phyloP scores from a whole-genome alignment of 2,329 filamentous ascomycete species.

The Alternaria ethzedia region DNA sequence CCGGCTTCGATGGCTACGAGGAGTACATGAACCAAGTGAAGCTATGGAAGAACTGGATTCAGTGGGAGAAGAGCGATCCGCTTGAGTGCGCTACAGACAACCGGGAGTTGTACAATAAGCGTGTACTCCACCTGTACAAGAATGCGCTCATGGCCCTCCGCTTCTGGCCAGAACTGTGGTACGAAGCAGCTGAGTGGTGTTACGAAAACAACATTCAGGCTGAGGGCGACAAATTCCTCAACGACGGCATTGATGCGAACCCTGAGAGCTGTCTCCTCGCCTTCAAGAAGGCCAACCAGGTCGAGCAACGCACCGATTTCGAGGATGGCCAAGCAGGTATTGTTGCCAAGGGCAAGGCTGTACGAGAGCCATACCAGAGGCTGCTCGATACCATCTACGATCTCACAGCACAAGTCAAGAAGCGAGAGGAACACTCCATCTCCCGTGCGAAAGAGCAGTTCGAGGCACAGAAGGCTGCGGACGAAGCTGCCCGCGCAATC shows the following conservation, averaged over 20 bases:
- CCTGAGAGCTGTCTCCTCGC: conserved; percentile 91
- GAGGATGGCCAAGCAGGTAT: conserved; percentile 77
- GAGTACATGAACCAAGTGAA: conserved; percentile 85
- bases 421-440: conserved; percentile 68
- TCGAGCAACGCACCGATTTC: conserved; percentile 78
- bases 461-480: conserved; percentile 53
- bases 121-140: conserved; percentile 89
- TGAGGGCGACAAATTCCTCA: conserved; percentile 79
- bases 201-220: conserved; percentile 75
- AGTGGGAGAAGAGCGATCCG: conserved; percentile 93
- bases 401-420: conserved; percentile 73
- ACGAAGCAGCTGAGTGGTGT: conserved; percentile 91
- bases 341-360: conserved; percentile 69
- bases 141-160: conserved; percentile 91
- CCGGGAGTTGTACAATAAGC: conserved; percentile 72
- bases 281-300: conserved; percentile 85
- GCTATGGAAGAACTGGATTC: conserved; percentile 91
- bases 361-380: conserved; percentile 83
- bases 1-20: conserved; percentile 83
- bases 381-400: conserved; percentile 88
- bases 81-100: conserved; percentile 87
- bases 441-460: conserved; percentile 63
- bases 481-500: conserved; percentile 46
- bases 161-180: conserved; percentile 97
- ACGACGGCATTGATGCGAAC: conserved; percentile 84